Evolutionary conservation across 2,329 filamentous ascomycete species (phyloP).

Genomic region (Penicillium italicum): DNA sequence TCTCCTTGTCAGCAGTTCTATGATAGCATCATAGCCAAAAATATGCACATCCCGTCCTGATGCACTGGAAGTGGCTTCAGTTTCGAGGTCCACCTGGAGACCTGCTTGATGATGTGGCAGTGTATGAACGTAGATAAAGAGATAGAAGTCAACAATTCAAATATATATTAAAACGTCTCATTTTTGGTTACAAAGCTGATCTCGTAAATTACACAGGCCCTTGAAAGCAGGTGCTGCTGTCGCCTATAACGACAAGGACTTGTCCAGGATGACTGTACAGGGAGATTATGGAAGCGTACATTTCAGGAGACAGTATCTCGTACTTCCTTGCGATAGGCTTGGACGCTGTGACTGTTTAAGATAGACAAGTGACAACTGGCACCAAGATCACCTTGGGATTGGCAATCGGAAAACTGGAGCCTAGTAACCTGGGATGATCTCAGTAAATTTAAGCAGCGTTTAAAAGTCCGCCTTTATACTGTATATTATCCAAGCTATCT

Average conservation of each 20-base stretch:
- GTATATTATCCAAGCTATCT: background rate
- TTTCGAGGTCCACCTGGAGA: slow-evolving; percentile 1
- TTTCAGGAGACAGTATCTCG: slow-evolving; percentile 3
- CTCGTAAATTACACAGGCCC: background rate
- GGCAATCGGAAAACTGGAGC: background rate
- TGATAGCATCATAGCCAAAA: background rate
- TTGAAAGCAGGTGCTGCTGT: slow-evolving; percentile 1
- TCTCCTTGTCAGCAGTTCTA: background rate
- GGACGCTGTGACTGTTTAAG: background rate
- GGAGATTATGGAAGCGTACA: slow-evolving; percentile 5
- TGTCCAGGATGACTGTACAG: slow-evolving; percentile 5
- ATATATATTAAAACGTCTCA: too few relatives aligned
- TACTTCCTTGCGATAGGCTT: slow-evolving; percentile 5
- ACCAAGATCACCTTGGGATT: background rate
- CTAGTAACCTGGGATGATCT: background rate
- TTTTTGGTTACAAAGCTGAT: background rate
- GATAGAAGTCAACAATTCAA: background rate
- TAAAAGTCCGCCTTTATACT: background rate
- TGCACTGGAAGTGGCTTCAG: background rate
- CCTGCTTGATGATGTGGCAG: background rate
- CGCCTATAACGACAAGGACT: slow-evolving; percentile 12
- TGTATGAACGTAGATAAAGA: background rate
- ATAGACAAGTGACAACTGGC: background rate
- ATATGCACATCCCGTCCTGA: background rate
- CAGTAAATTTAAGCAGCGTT: background rate